Percentiles rank a stretch among this genome's conserved stretches.
These are phyloP conservation scores for Hyphopichia fennica DNA, from an alignment of 1,139 yeast species.

Conservation along the genomic window DNA sequence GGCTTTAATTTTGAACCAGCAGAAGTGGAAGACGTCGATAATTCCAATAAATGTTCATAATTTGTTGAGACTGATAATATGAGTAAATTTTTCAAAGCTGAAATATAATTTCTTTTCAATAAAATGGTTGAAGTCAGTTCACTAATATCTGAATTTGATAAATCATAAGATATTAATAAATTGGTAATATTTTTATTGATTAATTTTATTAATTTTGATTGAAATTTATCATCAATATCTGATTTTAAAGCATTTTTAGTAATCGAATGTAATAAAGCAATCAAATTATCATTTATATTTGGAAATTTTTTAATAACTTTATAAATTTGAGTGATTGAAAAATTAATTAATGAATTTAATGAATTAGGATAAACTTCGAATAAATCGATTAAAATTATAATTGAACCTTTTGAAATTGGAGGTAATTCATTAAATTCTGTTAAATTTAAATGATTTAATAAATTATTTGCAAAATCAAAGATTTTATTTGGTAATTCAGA, in stretches of 20 bases:
- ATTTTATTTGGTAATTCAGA: slow-evolving; percentile 35
- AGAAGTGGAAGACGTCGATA: slow-evolving; percentile 37
- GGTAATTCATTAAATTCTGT: slow-evolving; percentile 18
- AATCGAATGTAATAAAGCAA: slow-evolving; percentile 33
- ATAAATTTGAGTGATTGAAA: slow-evolving; percentile 36
- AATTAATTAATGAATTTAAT: slow-evolving; percentile 37
- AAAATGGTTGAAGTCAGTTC: slow-evolving; percentile 22
- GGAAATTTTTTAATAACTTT: slow-evolving; percentile 41
- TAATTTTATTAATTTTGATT: slow-evolving; percentile 36
- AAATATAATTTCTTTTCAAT: slow-evolving; percentile 33
- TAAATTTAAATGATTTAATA: slow-evolving; percentile 28
- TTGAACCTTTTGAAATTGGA: slow-evolving; percentile 24
- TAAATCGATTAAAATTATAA: slow-evolving; percentile 37
- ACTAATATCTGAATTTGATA: slow-evolving; percentile 14
- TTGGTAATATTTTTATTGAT: slow-evolving; percentile 26
- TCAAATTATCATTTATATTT: slow-evolving; percentile 24
- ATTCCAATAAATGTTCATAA: slow-evolving; percentile 38
- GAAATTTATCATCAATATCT: slow-evolving; percentile 44
- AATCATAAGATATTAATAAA: slow-evolving; percentile 17
- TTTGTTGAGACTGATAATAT: slow-evolving; percentile 35
- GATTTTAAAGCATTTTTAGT: slow-evolving; percentile 38
- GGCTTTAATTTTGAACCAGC: slow-evolving; percentile 46
- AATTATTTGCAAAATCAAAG: slow-evolving; percentile 39
- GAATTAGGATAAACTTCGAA: slow-evolving; percentile 40
- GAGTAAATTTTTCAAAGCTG: slow-evolving; percentile 33